A percentile compares a stretch with the other conserved stretches of the same genome.
phyloP scores from a whole-genome alignment of 192 early-diverging fungal genomes.

The Entomortierella chlamydospora region DNA sequence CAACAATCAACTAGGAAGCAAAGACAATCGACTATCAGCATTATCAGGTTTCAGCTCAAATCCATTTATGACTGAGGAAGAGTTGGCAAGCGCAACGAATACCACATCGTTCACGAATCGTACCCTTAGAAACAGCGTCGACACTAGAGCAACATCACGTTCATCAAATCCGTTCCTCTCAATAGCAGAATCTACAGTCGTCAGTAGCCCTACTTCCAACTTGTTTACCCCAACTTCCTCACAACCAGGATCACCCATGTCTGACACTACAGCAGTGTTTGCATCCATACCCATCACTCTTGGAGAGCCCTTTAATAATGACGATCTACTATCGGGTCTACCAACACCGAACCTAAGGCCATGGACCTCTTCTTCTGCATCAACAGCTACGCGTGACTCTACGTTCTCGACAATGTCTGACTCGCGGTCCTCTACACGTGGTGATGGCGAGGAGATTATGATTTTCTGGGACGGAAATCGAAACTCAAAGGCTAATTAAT shows the following conservation, averaged over 20 bases:
- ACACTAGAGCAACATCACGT: conserved; percentile 3
- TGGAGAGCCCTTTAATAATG: not conserved
- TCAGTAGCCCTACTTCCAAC: not conserved
- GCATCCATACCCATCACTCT: conserved; percentile 27
- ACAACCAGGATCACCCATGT: conserved; percentile 14
- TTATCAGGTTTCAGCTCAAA: not conserved
- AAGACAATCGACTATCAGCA: not conserved
- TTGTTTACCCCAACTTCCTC: not conserved
- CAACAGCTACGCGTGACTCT: conserved; percentile 31
- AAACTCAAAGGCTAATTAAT: too few relatives aligned
- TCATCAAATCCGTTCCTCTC: conserved; percentile 39
- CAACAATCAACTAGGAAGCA: not conserved
- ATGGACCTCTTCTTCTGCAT: conserved; percentile 13
- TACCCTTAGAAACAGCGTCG: not conserved
- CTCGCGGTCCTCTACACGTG: conserved; percentile 37
- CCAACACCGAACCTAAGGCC: conserved; percentile 24
- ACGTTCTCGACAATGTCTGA: conserved; percentile 49
- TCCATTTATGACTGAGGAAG: conserved; percentile 33
- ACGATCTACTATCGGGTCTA: conserved; percentile 24
- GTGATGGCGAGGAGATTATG: conserved; percentile 56
- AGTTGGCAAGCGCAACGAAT: not conserved
- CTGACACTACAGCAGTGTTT: conserved; percentile 9
- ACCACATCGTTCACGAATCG: not conserved
- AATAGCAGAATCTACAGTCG: conserved; percentile 6
- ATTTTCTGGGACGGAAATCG: conserved; percentile 49